Evolutionary conservation across 805 yeast species (phyloP), one percentile per base, ranked within the genome.

Genomic region (Suhomyces pyralidae): DNA sequence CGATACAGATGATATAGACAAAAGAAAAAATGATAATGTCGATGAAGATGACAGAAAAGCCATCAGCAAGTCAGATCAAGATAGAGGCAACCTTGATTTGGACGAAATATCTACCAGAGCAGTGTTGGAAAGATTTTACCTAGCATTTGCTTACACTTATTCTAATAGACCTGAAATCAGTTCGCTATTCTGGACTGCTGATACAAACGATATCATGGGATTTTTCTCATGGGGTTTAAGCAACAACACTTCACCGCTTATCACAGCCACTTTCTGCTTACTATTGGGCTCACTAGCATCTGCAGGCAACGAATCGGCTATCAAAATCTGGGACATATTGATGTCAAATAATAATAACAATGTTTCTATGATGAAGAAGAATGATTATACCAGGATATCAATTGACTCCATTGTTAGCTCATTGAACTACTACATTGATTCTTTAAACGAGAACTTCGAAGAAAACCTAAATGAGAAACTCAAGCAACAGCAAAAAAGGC

Each of bases 211-310:
- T 52, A 74, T 90, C 1, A 78, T 82, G 61, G 97, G 97, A 0
- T 92, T 94, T 58, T 74, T 93, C 40, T 82, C 81, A 51, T 94
- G 98, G 98, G 96, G 96, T 0, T 77, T 94, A 2, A 83, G 82
- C 54, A 84, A 88, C 61, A 90, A 85, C 55, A 71, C 78, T 1
- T 90, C 90, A 14, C 85, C 93, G 8, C 74, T 90, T 47, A 89
- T 91, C 73, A 81, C 90, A 49, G 87, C 98, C 0, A 81, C 96
- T 0, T 90, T 86, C 61, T 83, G 92, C 57, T 77, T 90, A 52
- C 80, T 93, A 78, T 73, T 93, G 52, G 84, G 96, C 2, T 85
- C 94, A 5, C 73, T 93, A 40, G 78, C 94, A 0, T 76, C 79
- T 17, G 85, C 87, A n/a, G 71, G 77, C 2, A 77, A 77, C 20